Conservation (phyloP, 1,284 basidiomycete species). For the Ustanciosporium gigantosporum region DNA sequence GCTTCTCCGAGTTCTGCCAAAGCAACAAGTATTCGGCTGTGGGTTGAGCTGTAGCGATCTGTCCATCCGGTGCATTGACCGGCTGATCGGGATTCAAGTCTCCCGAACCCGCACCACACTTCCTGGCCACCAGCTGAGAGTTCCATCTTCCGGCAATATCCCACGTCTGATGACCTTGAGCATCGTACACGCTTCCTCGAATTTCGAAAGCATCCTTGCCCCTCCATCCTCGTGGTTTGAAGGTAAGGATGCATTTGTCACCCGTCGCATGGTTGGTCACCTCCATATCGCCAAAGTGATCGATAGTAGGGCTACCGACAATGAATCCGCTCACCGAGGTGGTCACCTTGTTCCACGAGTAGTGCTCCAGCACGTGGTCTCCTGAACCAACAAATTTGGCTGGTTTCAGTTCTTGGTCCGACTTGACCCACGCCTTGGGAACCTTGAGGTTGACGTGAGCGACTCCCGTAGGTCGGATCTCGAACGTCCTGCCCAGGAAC, state of each 20-base stretch:
- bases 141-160: conserved; percentile 97
- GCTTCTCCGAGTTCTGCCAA: conserved; percentile 86
- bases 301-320: conserved; percentile 87
- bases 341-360: conserved; percentile 81
- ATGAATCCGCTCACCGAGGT: conserved; percentile 78
- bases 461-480: conserved; percentile 90
- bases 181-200: conserved; percentile 77
- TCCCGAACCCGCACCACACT: conserved; percentile 68
- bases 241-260: conserved; percentile 86
- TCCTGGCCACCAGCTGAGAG: conserved; percentile 85
- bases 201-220: conserved; percentile 91
- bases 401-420: conserved; percentile 29
- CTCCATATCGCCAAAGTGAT: conserved; percentile 93
- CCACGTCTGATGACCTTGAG: conserved; percentile 72
- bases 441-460: conserved; percentile 86
- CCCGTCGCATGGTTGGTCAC: conserved; percentile 88
- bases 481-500: conserved; percentile 80
- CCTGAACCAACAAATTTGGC: conserved; percentile 3
- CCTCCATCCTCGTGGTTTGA: conserved; percentile 94
- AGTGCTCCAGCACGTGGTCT: conserved; percentile 68
- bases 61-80: conserved; percentile 35
- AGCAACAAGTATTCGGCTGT: conserved; percentile 75
- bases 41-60: conserved; percentile 61
- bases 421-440: conserved; percentile 30
- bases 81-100: conserved; percentile 74